phyloP scores from a whole-genome alignment of 331 rosid genomes.

The Malus hybrid region DNA sequence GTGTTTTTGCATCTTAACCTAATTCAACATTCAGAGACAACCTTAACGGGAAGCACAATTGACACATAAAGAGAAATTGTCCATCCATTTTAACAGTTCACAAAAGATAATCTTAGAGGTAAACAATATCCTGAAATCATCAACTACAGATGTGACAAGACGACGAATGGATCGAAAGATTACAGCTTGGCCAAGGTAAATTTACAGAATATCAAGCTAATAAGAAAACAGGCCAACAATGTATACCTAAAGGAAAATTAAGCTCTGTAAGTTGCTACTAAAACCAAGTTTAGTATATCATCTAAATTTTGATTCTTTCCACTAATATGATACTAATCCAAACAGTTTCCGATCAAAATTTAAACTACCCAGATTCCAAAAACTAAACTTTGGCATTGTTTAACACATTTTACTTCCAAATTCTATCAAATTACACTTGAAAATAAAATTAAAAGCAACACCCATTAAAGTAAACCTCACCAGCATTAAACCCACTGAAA shows the following conservation, averaged over 20 bases:
- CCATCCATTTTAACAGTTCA: conserved; percentile 1
- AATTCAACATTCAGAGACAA: not conserved
- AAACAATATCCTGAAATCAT: conserved; percentile 1
- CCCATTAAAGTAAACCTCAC: not conserved
- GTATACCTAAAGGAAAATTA: not conserved
- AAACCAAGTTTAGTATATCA: not conserved
- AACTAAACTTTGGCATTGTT: not conserved
- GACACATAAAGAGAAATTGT: not conserved
- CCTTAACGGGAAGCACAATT: not conserved
- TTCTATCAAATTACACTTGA: not conserved
- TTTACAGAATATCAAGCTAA: not conserved
- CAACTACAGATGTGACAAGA: not conserved
- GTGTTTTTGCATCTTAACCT: conserved; percentile 93
- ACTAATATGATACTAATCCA: not conserved
- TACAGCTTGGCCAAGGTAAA: not conserved
- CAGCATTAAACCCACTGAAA: not conserved
- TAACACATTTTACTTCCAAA: not conserved
- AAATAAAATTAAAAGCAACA: no score
- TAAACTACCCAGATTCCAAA: not conserved
- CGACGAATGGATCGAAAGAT: not conserved
- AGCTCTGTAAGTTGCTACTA: not conserved
- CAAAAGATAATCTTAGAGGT: not conserved
- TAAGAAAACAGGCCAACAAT: not conserved
- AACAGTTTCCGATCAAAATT: not conserved
- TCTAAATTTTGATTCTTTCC: not conserved